phyloP scores from a whole-genome alignment of 208 protist species.

The Naegleria lovaniensis region DNA sequence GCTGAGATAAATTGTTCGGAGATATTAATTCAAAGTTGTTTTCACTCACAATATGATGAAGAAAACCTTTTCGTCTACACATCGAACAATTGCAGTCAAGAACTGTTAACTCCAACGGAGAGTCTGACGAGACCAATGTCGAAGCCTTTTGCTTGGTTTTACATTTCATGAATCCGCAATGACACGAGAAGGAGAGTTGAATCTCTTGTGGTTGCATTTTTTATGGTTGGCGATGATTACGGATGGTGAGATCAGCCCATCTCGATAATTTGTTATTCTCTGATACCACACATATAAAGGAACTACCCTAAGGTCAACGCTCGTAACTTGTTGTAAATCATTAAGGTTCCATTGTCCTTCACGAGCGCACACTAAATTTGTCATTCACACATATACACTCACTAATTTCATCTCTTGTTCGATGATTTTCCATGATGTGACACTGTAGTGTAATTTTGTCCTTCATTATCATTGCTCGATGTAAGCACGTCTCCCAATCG shows the following conservation, averaged over 20 bases:
- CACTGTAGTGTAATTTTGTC: too few species aligned
- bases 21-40: not conserved
- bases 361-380: too few species aligned
- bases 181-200: not conserved
- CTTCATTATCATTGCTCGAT: not conserved
- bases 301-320: too few species aligned
- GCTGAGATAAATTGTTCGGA: not conserved
- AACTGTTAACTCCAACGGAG: not conserved
- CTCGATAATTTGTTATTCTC: too few species aligned
- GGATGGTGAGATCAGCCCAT: too few species aligned
- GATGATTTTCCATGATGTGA: too few species aligned
- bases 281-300: too few species aligned
- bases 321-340: too few species aligned
- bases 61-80: conserved; percentile 19
- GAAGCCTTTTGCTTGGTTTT: not conserved
- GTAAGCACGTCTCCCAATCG: not conserved
- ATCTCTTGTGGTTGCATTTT: not conserved
- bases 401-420: too few species aligned
- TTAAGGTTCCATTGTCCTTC: too few species aligned
- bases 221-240: not conserved
- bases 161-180: not conserved
- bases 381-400: too few species aligned
- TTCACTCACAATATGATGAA: conserved; percentile 12
- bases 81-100: conserved; percentile 28
- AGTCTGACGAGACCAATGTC: not conserved